Evolutionary conservation across 2,329 filamentous ascomycete species (phyloP).

Genomic region (Talaromyces islandicus): DNA sequence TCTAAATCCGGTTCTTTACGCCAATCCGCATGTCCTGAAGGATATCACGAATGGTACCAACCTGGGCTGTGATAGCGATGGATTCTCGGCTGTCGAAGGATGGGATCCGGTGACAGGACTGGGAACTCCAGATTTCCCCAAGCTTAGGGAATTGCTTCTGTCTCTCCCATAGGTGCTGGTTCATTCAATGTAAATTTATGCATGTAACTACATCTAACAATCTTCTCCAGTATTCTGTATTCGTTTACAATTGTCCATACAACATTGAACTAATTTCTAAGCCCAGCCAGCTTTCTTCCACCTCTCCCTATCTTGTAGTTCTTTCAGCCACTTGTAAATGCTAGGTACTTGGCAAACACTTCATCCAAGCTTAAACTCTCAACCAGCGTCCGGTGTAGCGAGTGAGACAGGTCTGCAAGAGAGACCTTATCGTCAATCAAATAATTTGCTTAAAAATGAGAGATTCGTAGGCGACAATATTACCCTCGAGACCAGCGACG

Average conservation of each 20-base stretch:
- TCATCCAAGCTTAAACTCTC: neutral
- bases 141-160: constrained; percentile 24
- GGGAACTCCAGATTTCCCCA: constrained; percentile 26
- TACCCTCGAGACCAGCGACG: no score
- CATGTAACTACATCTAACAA: neutral
- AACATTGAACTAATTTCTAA: neutral
- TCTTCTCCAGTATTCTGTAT: neutral
- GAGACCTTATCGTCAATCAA: neutral
- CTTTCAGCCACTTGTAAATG: neutral
- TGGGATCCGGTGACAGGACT: constrained; percentile 28
- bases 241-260: neutral
- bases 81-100: constrained; percentile 22
- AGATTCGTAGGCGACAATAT: no score
- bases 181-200: neutral
- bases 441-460: neutral
- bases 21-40: constrained; percentile 27
- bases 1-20: constrained; percentile 43
- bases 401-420: neutral
- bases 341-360: neutral
- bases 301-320: no score
- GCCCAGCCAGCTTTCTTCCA: neutral
- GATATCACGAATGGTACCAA: constrained; percentile 38
- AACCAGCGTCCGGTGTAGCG: neutral
- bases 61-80: constrained; percentile 20
- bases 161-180: neutral